Evolutionary conservation across 164 flowering plant genomes (phyloP), one percentile per base, ranked within the genome.

Genomic region (Malania oleifera): DNA sequence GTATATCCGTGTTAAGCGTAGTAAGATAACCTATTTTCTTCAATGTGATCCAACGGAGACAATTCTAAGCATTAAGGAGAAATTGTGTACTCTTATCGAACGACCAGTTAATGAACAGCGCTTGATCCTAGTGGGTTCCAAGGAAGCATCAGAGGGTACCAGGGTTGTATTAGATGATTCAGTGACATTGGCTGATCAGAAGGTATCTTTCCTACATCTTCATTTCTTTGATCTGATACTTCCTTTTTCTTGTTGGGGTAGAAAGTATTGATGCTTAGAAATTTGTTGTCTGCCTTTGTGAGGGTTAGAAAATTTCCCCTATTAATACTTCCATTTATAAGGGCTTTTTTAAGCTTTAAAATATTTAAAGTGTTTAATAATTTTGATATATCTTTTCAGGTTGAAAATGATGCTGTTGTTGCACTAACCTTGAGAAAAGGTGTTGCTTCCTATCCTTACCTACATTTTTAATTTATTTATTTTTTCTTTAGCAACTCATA

Each of bases 321-420:
- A 13, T 51, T 23, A 51, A n/a, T 10, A 20, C 14, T 18, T 40
- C 5, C n/a, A 11, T 24, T 56, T 56, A 1, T 37, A 50, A 18
- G 1, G 20, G 38, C 7, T 11, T 24, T 5, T 54, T 54, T 25
- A 10, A 50, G 24, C 24, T 22, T 58, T 18, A 61, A 7, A 26
- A 13, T 15, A 8, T 22, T 18, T 40, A n/a, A 1, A 43, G 10
- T 17, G 23, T 19, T 35, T 19, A 22, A 8, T 15, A 50, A 12
- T 13, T 12, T 23, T 20, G 15, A 15, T 22, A 1, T 65, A n/a
- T 50, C 38, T 52, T 73, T 77, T 54, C 86, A 88, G 99, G 96
- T 95, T 56, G 97, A 95, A 68, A 90, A 95, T 73, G 99, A 95
- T 77, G 89, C 81, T 70, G 80, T 88, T 58, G 93, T 95, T 71